These are phyloP conservation scores for Violaceomyces palustris DNA, from an alignment of 1,284 basidiomycete genomes.

Conservation along the genomic window DNA sequence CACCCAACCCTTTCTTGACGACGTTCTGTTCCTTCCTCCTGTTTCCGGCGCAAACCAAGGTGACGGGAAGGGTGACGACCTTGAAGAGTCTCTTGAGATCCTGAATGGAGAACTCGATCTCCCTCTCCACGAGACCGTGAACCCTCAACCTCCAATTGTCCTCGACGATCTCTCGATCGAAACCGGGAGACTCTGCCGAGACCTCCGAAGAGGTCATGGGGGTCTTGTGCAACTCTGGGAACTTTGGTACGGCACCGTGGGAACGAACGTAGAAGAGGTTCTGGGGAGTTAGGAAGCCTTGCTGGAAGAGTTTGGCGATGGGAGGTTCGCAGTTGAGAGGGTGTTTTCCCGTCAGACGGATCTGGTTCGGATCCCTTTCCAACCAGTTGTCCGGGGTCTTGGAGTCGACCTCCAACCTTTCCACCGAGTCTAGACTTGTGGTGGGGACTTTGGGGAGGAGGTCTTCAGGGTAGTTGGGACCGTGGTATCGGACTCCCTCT, in stretches of 20 bases:
- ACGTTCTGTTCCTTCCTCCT: conserved; percentile 67
- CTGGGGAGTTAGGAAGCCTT: conserved; percentile 63
- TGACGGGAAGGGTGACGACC: conserved; percentile 63
- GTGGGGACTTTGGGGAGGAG: too few species aligned
- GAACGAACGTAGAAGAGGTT: conserved; percentile 66
- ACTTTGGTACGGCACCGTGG: conserved; percentile 65
- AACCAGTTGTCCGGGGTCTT: conserved; percentile 45
- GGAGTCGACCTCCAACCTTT: too few species aligned
- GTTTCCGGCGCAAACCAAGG: conserved; percentile 67
- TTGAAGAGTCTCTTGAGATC: conserved; percentile 58
- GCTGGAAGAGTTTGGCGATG: conserved; percentile 58
- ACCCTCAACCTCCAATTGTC: conserved; percentile 62
- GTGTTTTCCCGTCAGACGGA: conserved; percentile 54
- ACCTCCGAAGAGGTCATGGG: conserved; percentile 57
- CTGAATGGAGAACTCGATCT: conserved; percentile 38
- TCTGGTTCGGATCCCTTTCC: conserved; percentile 37
- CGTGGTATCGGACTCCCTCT: too few species aligned
- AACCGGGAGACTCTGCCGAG: conserved; percentile 51
- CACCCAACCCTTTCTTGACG: conserved; percentile 58
- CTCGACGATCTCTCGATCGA: too few species aligned
- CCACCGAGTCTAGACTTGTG: too few species aligned
- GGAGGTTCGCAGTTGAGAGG: conserved; percentile 64
- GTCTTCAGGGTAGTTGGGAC: too few species aligned
- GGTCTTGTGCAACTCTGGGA: too few species aligned
- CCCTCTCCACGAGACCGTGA: conserved; percentile 54